Conservation (phyloP, 345 rosid genomes). For the Sisymbrium irio region DNA sequence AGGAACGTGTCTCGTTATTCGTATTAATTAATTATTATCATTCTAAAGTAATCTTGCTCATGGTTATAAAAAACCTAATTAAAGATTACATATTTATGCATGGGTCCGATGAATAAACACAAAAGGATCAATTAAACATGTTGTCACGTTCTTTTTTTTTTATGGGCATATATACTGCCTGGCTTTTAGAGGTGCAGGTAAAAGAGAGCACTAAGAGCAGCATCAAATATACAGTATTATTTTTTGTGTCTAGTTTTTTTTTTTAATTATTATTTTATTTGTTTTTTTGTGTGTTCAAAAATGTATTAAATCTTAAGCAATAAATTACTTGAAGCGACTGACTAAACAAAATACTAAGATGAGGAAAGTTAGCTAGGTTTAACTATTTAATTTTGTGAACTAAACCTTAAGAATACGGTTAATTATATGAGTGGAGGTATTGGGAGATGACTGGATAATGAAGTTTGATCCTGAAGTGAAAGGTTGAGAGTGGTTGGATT, state of each 20-base stretch:
- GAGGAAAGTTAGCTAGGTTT: too few relatives aligned
- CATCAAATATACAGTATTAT: slow-evolving; percentile 8
- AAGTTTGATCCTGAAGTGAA: slow-evolving; percentile 20
- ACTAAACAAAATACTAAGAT: too few relatives aligned
- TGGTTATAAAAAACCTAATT: slow-evolving; percentile 8
- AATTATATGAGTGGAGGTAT: background rate
- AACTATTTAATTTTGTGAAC: too few relatives aligned
- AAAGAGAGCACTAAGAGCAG: slow-evolving; percentile 12
- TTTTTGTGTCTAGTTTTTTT: too few relatives aligned
- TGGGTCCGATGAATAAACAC: slow-evolving; percentile 29
- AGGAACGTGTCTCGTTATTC: slow-evolving; percentile 18
- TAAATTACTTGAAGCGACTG: too few relatives aligned
- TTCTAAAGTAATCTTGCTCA: background rate
- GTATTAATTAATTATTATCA: background rate
- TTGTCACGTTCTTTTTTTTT: slow-evolving; percentile 12
- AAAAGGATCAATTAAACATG: slow-evolving; percentile 11
- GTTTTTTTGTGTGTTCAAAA: background rate
- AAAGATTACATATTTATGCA: background rate
- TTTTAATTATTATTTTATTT: background rate
- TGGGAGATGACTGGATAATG: slow-evolving; percentile 13
- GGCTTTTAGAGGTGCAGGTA: slow-evolving; percentile 16
- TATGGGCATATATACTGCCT: slow-evolving; percentile 23
- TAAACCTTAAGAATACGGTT: too few relatives aligned
- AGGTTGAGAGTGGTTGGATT: slow-evolving; percentile 23
- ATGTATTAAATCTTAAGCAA: too few relatives aligned